Percentiles rank a stretch among this genome's conserved stretches.
Evolutionary conservation across 2,329 filamentous ascomycete genomes (phyloP).

Genomic region (Scytalidium sp.): DNA sequence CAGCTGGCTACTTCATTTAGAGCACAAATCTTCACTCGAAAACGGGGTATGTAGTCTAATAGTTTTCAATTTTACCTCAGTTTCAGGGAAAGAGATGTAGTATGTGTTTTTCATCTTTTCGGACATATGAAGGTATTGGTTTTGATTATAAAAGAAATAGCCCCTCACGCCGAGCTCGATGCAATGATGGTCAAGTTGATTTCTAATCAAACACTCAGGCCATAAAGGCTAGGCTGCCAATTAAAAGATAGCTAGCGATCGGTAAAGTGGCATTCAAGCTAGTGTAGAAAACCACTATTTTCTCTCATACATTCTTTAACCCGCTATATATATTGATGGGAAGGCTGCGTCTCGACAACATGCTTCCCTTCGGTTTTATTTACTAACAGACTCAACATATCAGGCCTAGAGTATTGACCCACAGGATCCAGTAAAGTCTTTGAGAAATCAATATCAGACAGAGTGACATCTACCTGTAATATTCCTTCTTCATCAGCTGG

Average conservation of each 20-base stretch:
- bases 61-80: background rate
- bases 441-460: constrained; percentile 9
- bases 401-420: constrained; percentile 21
- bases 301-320: background rate
- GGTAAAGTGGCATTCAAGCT: too few species aligned
- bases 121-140: background rate
- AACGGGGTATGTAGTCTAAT: background rate
- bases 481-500: constrained; percentile 30
- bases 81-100: background rate
- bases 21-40: background rate
- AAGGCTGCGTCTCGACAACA: constrained; percentile 3
- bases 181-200: background rate
- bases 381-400: constrained; percentile 18
- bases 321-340: background rate
- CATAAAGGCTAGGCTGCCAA: background rate
- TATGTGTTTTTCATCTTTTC: background rate
- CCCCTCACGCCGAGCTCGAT: background rate
- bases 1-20: too few species aligned
- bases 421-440: constrained; percentile 18
- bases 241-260: background rate
- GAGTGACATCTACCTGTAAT: constrained; percentile 32
- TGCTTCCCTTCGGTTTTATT: constrained; percentile 2
- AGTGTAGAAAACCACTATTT: background rate
- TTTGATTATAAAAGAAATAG: background rate
- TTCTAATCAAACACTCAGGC: background rate